Percentiles rank a stretch among this genome's conserved stretches.
Evolutionary conservation across 257 asterid species (phyloP).

Genomic region (Buddleja alternifolia): DNA sequence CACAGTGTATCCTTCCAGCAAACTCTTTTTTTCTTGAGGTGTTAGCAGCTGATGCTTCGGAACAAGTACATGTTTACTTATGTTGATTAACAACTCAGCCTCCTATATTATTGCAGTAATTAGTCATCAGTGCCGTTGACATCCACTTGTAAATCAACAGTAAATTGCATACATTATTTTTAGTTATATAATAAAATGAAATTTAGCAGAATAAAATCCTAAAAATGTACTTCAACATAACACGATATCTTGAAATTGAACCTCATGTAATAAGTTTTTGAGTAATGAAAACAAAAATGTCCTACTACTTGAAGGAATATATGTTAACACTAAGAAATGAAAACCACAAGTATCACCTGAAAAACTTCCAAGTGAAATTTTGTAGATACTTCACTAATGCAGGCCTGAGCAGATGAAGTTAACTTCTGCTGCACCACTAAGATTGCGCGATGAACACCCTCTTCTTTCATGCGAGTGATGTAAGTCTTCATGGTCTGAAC

Average conservation of each 20-base stretch:
- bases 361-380: constrained; percentile 85
- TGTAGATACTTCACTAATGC: constrained; percentile 71
- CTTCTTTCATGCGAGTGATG: constrained; percentile 70
- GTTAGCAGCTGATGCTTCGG: constrained; percentile 81
- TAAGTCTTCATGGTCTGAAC: constrained; percentile 74
- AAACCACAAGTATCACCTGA: constrained; percentile 52
- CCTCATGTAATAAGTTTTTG: not conserved
- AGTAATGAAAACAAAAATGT: not conserved
- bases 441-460: constrained; percentile 66
- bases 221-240: constrained; percentile 3
- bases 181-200: not conserved
- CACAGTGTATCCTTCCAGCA: constrained; percentile 84
- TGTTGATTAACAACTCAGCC: constrained; percentile 78
- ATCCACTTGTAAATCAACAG: constrained; percentile 3
- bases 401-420: constrained; percentile 68
- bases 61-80: constrained; percentile 78
- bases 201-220: constrained; percentile 6
- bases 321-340: constrained; percentile 18
- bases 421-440: constrained; percentile 79
- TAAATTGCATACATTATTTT: not conserved
- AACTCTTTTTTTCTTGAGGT: constrained; percentile 73
- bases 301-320: constrained; percentile 10
- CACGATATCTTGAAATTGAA: not conserved
- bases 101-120: constrained; percentile 40
- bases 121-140: constrained; percentile 2